A percentile compares a stretch with the other conserved stretches of the same genome.
These are phyloP conservation scores for Tricholoma saponaceum DNA, from an alignment of 768 basidiomycete species.

Conservation along the genomic window DNA sequence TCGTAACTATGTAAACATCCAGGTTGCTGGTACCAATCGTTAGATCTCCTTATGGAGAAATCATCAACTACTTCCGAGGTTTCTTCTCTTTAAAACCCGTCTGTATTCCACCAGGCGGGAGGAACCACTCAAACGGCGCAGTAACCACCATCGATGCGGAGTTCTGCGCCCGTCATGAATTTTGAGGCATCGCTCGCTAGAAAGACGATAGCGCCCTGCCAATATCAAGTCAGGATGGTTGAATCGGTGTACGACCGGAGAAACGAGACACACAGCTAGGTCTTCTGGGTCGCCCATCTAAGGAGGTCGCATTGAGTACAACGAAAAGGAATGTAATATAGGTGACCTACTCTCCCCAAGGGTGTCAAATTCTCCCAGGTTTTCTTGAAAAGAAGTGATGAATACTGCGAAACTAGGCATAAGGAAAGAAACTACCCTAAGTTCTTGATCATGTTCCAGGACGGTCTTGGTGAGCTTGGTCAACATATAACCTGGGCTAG, in stretches of 20 bases:
- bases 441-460: conserved; percentile 65
- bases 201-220: conserved; percentile 83
- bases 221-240: conserved; percentile 6
- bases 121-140: conserved; percentile 50
- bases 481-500: conserved; percentile 90
- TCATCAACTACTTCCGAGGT: neutral
- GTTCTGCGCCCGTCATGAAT: conserved; percentile 86
- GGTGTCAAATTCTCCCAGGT: conserved; percentile 85
- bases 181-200: conserved; percentile 85
- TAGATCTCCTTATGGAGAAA: neutral
- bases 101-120: no score
- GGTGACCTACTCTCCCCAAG: conserved; percentile 67
- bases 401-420: neutral
- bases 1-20: neutral
- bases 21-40: neutral
- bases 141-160: conserved; percentile 89
- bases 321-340: neutral
- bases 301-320: conserved; percentile 7
- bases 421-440: conserved; percentile 47
- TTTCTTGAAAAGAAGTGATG: conserved; percentile 40
- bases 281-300: conserved; percentile 94
- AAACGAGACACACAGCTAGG: conserved; percentile 53
- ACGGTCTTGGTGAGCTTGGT: conserved; percentile 87
- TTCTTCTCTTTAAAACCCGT: no score
- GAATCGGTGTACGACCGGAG: neutral